phyloP scores from a whole-genome alignment of 106 monocot species.

The Cymbidium sinense region DNA sequence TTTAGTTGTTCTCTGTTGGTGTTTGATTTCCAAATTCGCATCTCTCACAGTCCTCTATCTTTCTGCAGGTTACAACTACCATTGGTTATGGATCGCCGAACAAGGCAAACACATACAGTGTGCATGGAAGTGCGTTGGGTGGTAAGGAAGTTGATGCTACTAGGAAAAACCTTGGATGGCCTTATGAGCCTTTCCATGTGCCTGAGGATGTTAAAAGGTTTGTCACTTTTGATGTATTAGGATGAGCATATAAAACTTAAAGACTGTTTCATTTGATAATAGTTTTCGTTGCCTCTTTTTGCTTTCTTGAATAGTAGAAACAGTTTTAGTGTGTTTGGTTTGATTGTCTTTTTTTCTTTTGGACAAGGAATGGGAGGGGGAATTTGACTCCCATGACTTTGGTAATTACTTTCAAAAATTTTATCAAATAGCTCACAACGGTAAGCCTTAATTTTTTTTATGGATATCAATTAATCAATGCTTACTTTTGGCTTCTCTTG shows the following conservation, averaged over 20 bases:
- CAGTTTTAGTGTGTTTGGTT: not conserved
- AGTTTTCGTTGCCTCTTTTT: not conserved
- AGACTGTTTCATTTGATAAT: not conserved
- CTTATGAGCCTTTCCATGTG: constrained; percentile 71
- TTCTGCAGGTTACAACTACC: constrained; percentile 60
- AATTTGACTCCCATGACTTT: no score
- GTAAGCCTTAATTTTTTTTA: not conserved
- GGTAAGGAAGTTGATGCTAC: constrained; percentile 95
- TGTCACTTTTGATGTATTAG: not conserved
- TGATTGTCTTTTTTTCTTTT: no score
- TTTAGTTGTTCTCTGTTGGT: not conserved
- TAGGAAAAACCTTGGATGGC: constrained; percentile 76
- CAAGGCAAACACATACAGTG: constrained; percentile 66
- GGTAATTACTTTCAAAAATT: no score
- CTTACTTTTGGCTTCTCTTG: constrained; percentile 8
- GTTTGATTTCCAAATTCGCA: not conserved
- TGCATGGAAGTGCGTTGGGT: constrained; percentile 88
- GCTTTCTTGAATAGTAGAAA: not conserved
- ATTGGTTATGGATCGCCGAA: constrained; percentile 82
- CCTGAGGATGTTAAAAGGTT: constrained; percentile 96
- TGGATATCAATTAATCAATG: not conserved
- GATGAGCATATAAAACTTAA: not conserved
- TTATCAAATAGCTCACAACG: no score
- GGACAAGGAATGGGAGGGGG: no score
- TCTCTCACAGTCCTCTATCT: not conserved